Evolutionary conservation across 345 rosid species (phyloP).

Genomic region (Syzygium aromaticum): DNA sequence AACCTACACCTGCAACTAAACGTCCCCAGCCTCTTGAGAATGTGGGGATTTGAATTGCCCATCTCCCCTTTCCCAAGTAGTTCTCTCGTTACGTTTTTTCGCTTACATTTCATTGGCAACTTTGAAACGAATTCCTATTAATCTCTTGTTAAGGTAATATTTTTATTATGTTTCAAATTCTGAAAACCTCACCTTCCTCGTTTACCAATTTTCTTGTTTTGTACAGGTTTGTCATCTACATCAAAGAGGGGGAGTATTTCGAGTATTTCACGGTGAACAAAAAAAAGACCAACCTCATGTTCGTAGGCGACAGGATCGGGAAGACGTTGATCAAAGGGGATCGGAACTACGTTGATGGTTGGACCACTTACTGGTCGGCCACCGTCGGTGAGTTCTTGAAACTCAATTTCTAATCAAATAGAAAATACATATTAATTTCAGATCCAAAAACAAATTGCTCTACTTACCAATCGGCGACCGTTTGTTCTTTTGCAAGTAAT

Average conservation of each 20-base stretch:
- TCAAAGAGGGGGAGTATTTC: conserved; percentile 8
- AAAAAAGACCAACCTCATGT: conserved; percentile 9
- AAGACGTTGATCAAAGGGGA: conserved; percentile 11
- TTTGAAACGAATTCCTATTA: not conserved
- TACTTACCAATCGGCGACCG: not conserved
- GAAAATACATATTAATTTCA: not conserved
- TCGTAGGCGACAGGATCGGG: conserved; percentile 22
- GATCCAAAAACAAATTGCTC: not conserved
- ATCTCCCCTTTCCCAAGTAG: not conserved
- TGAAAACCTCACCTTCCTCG: not conserved
- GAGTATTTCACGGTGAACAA: conserved; percentile 13
- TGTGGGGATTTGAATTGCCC: too few relatives aligned
- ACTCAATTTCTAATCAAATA: not conserved
- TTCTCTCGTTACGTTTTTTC: not conserved
- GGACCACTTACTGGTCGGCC: conserved; percentile 7
- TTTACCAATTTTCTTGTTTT: not conserved
- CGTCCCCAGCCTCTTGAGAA: too few relatives aligned
- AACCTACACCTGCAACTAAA: too few relatives aligned
- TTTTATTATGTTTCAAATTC: not conserved
- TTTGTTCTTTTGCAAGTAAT: not conserved
- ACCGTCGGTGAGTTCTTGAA: conserved; percentile 15
- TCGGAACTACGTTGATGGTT: conserved; percentile 7
- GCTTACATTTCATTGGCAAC: not conserved
- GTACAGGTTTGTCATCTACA: conserved; percentile 12
- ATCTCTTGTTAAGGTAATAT: not conserved